Evolutionary conservation across 345 rosid species (phyloP).

Genomic region (Hibiscus tridactylites): DNA sequence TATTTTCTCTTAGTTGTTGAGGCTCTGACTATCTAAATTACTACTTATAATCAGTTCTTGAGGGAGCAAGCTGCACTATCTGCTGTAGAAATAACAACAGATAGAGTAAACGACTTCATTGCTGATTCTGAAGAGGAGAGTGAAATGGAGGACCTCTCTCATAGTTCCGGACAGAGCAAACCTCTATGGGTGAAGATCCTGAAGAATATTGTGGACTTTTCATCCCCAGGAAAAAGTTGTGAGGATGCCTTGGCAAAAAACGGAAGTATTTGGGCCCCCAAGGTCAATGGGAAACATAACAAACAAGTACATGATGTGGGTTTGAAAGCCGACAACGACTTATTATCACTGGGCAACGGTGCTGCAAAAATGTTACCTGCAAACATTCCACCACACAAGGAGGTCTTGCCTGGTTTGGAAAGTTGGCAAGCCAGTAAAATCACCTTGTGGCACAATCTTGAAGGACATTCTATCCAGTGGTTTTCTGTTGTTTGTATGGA

Average conservation of each 20-base stretch:
- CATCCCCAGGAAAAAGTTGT: conserved; percentile 29
- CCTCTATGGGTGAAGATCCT: conserved; percentile 67
- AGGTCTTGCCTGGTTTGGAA: conserved; percentile 78
- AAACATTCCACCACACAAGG: conserved; percentile 57
- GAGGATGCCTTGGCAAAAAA: conserved; percentile 29
- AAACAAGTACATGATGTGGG: conserved; percentile 43
- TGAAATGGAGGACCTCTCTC: conserved; percentile 49
- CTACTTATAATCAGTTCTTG: conserved; percentile 51
- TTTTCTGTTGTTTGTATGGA: conserved; percentile 79
- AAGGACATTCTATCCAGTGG: conserved; percentile 92
- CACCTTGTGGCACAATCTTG: conserved; percentile 81
- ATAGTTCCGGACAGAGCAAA: conserved; percentile 30
- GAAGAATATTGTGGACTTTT: conserved; percentile 40
- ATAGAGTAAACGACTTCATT: conserved; percentile 57
- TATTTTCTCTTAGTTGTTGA: neutral
- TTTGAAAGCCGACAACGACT: conserved; percentile 32
- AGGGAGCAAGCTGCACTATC: conserved; percentile 87
- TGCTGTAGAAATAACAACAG: conserved; percentile 76
- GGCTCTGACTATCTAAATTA: conserved; percentile 7
- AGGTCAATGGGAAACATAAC: conserved; percentile 86
- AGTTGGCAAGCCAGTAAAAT: conserved; percentile 87
- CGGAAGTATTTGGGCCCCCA: conserved; percentile 51
- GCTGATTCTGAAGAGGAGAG: conserved; percentile 64
- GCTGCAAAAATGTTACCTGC: conserved; percentile 58
- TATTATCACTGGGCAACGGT: conserved; percentile 55